Percentiles rank a stretch among this genome's conserved stretches.
These are phyloP conservation scores for Aphanomyces cochlioides DNA, from an alignment of 352 stramenopile species.

Conservation along the genomic window DNA sequence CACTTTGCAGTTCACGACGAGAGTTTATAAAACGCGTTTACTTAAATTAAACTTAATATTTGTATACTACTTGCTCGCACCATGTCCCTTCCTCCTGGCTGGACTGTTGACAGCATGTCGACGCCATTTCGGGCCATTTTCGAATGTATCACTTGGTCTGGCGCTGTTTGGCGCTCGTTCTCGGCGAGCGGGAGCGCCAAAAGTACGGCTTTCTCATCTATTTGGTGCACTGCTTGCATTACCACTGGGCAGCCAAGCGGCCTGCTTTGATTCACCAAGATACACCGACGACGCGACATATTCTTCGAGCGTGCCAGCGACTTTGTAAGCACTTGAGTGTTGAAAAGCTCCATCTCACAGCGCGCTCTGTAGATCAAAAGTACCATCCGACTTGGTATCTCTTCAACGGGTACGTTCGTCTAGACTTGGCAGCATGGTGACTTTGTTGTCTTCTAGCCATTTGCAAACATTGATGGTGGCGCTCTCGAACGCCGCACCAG, in stretches of 20 bases:
- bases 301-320: neutral
- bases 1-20: too few relatives aligned
- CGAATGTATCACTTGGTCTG: too few relatives aligned
- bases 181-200: slow-evolving; percentile 1
- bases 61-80: too few relatives aligned
- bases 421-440: neutral
- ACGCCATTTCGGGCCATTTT: too few relatives aligned
- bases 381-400: slow-evolving; percentile 30
- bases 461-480: slow-evolving; percentile 20
- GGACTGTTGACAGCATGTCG: too few relatives aligned
- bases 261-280: slow-evolving; percentile 4
- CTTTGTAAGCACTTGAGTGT: neutral
- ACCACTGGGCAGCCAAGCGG: slow-evolving; percentile 2
- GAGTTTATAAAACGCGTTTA: too few relatives aligned
- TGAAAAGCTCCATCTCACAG: too few relatives aligned
- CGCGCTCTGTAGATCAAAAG: slow-evolving; percentile 6
- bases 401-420: slow-evolving; percentile 22
- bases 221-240: slow-evolving; percentile 20
- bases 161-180: neutral
- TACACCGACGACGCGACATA: neutral
- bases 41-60: too few relatives aligned
- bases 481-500: slow-evolving; percentile 31
- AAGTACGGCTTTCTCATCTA: slow-evolving; percentile 3
- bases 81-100: too few relatives aligned
- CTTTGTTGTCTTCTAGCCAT: slow-evolving; percentile 4